phyloP scores from a whole-genome alignment of 345 rosid species.

The Arabidopsis arenosa region DNA sequence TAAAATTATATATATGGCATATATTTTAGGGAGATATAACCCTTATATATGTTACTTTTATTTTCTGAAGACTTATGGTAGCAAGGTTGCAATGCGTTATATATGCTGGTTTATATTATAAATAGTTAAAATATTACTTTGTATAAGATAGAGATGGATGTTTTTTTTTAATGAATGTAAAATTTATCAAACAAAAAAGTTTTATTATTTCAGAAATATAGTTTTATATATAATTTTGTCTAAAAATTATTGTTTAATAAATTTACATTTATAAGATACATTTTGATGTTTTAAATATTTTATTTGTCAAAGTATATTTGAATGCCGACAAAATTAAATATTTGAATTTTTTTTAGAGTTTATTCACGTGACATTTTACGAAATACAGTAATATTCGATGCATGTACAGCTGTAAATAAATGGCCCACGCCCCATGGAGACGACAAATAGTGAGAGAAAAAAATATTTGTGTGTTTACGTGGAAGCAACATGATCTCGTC shows the following conservation, averaged over 20 bases:
- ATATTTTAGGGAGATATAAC: slow-evolving; percentile 10
- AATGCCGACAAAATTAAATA: not conserved
- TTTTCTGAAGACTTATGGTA: not conserved
- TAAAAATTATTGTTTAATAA: not conserved
- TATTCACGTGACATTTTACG: not conserved
- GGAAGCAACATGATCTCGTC: slow-evolving; percentile 28
- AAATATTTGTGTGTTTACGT: slow-evolving; percentile 33
- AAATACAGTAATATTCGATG: not conserved
- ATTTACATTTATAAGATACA: not conserved
- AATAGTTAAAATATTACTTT: not conserved
- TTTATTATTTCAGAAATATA: not conserved
- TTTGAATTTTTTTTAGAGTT: not conserved
- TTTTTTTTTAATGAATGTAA: not conserved
- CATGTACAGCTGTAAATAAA: slow-evolving; percentile 21
- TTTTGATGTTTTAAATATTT: not conserved
- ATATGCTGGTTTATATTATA: no score
- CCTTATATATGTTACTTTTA: not conserved
- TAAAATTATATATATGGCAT: not conserved
- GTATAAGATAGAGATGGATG: not conserved
- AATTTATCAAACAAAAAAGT: no score
- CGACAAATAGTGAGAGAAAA: slow-evolving; percentile 22
- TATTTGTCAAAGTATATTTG: no score
- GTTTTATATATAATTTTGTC: not conserved
- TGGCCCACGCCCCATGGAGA: not conserved
- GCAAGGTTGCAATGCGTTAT: slow-evolving; percentile 11